These are phyloP conservation scores for Lolium perenne DNA, from an alignment of 176 grass and related monocot genomes.

Conservation along the genomic window DNA sequence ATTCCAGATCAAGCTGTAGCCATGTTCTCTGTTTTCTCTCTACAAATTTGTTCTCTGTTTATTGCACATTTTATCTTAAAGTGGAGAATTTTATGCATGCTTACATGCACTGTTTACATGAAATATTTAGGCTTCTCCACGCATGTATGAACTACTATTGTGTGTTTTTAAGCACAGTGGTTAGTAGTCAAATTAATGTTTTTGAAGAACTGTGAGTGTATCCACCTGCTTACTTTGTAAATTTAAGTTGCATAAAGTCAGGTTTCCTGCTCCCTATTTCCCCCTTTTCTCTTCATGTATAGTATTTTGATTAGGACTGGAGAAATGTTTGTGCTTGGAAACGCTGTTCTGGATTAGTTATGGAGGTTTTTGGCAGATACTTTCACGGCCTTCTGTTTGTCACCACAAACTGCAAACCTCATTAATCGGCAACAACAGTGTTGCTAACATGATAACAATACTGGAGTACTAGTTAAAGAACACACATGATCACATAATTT, in stretches of 20 bases:
- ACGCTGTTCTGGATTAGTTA: neutral
- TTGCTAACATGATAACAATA: neutral
- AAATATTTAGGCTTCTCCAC: too few relatives aligned
- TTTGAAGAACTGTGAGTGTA: neutral
- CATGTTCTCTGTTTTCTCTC: neutral
- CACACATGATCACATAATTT: neutral
- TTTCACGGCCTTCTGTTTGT: too few relatives aligned
- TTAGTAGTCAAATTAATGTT: neutral
- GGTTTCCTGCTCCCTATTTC: neutral
- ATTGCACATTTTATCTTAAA: too few relatives aligned
- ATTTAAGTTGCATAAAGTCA: conserved; percentile 4
- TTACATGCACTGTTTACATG: too few relatives aligned
- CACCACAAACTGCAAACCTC: neutral
- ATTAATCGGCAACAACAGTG: neutral
- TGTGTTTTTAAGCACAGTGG: too few relatives aligned
- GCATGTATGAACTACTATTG: too few relatives aligned
- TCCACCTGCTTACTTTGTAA: conserved; percentile 13
- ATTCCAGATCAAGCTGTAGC: conserved; percentile 27
- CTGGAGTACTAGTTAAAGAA: neutral
- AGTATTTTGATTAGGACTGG: neutral
- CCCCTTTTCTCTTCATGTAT: neutral
- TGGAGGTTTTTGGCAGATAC: too few relatives aligned
- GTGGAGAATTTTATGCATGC: neutral
- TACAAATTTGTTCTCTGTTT: neutral
- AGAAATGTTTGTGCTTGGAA: neutral